These are phyloP conservation scores for Heritiera littoralis DNA, from an alignment of 345 rosid genomes.

Conservation along the genomic window DNA sequence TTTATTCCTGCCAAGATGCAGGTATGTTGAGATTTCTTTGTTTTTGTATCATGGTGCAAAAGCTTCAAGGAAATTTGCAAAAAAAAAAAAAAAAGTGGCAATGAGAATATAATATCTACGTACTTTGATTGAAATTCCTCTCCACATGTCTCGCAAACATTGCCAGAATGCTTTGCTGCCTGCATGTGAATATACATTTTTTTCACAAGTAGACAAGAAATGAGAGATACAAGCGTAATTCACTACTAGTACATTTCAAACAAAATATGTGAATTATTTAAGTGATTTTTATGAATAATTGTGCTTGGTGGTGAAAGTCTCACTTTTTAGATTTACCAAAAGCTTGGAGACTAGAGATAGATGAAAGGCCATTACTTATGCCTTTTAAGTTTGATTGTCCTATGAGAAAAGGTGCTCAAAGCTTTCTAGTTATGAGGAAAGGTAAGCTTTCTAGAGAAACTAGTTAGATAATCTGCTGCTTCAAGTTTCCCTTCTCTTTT, in stretches of 20 bases:
- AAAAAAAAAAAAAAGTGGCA: not conserved
- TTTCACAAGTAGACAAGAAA: conserved; percentile 8
- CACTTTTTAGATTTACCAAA: not conserved
- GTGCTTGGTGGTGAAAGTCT: not conserved
- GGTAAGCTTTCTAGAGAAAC: not conserved
- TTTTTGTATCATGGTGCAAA: not conserved
- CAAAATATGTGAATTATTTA: not conserved
- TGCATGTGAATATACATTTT: conserved; percentile 32
- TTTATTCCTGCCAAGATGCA: conserved; percentile 53
- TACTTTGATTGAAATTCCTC: conserved; percentile 89
- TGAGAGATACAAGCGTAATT: not conserved
- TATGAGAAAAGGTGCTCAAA: not conserved
- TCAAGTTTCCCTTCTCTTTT: not conserved
- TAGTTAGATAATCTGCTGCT: not conserved
- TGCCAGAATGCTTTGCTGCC: conserved; percentile 59
- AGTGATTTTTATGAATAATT: not conserved
- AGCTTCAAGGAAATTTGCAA: not conserved
- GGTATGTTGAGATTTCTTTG: not conserved
- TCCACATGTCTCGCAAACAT: conserved; percentile 73
- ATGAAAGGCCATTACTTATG: not conserved
- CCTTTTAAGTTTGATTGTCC: not conserved
- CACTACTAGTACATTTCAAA: not conserved
- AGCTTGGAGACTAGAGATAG: not conserved
- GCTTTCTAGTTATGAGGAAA: not conserved
- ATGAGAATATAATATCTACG: conserved; percentile 3